These are phyloP conservation scores for Sclerotinia minor DNA, from an alignment of 2,329 filamentous ascomycete genomes.

Conservation along the genomic window DNA sequence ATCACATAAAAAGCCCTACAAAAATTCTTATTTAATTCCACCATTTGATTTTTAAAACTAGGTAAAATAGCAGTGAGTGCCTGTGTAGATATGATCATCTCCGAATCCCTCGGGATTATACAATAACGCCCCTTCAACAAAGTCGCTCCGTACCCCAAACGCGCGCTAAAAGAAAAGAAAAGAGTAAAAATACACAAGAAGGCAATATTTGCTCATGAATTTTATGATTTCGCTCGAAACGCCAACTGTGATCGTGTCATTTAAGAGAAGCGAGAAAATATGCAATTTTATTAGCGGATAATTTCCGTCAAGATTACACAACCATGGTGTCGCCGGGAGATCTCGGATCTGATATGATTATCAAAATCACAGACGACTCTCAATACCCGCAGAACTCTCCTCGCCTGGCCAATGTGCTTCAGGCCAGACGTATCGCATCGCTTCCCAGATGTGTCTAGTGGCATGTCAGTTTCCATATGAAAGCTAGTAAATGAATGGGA, in stretches of 20 bases:
- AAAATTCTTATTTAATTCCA: background rate
- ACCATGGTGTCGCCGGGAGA: constrained; percentile 13
- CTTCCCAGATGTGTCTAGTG: constrained; percentile 86
- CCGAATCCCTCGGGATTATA: background rate
- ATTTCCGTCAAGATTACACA: constrained; percentile 12
- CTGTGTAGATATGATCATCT: background rate
- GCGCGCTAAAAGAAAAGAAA: constrained; percentile 16
- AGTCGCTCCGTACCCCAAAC: constrained; percentile 9
- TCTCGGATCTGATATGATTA: constrained; percentile 26
- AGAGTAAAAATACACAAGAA: constrained; percentile 7
- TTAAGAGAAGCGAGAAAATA: constrained; percentile 10
- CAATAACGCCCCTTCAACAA: background rate
- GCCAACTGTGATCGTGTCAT: constrained; percentile 11
- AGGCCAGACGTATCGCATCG: constrained; percentile 87
- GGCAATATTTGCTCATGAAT: background rate
- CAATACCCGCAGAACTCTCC: constrained; percentile 66
- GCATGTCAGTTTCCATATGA: constrained; percentile 7
- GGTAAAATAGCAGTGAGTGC: background rate
- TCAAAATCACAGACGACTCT: constrained; percentile 69
- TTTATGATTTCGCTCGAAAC: constrained; percentile 16
- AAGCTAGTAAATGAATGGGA: constrained; percentile 12
- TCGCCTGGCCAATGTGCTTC: constrained; percentile 81
- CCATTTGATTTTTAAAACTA: background rate
- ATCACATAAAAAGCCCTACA: background rate
- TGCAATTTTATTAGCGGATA: constrained; percentile 9